Evolutionary conservation across 441 rosid genomes (phyloP).

Genomic region (Omphalea diandra): DNA sequence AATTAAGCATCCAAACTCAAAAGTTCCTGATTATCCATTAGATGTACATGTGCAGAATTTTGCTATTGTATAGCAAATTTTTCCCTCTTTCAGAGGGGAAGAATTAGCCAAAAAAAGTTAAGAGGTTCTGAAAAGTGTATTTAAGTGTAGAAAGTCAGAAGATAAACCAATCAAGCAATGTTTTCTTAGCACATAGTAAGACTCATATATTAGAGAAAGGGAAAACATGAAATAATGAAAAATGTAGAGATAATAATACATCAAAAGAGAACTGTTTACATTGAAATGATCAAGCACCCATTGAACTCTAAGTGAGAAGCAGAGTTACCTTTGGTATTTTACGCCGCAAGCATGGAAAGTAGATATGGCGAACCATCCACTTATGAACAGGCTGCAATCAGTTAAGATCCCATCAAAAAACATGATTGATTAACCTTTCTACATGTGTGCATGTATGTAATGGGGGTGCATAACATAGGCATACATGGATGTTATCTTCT

Average conservation of each 20-base stretch:
- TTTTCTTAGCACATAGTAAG: not conserved
- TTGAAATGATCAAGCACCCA: not conserved
- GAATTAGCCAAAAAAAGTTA: not conserved
- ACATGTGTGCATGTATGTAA: not conserved
- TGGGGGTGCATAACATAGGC: not conserved
- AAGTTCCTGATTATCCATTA: no score
- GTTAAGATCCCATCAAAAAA: slow-evolving; percentile 29
- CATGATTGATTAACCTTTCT: not conserved
- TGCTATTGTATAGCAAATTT: no score
- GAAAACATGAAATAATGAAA: not conserved
- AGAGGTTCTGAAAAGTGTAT: not conserved
- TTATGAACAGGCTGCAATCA: slow-evolving; percentile 93
- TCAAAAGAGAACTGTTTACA: not conserved
- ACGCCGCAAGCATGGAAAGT: slow-evolving; percentile 81
- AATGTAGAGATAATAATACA: not conserved
- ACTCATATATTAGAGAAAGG: not conserved
- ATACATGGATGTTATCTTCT: not conserved
- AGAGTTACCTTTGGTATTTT: slow-evolving; percentile 73
- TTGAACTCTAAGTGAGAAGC: slow-evolving; percentile 10
- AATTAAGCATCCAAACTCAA: no score
- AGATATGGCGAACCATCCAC: slow-evolving; percentile 98
- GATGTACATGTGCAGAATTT: no score
- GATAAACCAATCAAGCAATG: not conserved
- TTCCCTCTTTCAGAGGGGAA: no score
- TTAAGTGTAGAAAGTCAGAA: not conserved